phyloP scores from a whole-genome alignment of 73 alveolate genomes.

The Symbiodinium natans region DNA sequence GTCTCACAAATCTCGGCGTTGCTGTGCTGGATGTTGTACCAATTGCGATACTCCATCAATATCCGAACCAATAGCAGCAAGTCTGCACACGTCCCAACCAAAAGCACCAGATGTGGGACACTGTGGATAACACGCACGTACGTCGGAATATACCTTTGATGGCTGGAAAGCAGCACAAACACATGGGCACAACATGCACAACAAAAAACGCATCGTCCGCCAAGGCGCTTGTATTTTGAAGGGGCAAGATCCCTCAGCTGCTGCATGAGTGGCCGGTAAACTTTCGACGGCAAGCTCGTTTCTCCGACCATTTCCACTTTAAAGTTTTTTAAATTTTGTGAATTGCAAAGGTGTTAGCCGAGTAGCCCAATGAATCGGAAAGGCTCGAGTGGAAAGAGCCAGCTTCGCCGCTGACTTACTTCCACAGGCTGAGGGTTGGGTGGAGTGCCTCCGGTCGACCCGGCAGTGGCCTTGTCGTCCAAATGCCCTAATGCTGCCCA shows the following conservation, averaged over 20 bases:
- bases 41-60: background rate
- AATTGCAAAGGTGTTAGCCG: background rate
- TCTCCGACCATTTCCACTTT: too few species aligned
- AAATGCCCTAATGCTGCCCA: too few species aligned
- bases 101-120: constrained; percentile 39
- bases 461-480: too few species aligned
- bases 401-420: background rate
- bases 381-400: constrained; percentile 28
- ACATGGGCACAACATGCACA: background rate
- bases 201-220: background rate
- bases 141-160: constrained; percentile 59
- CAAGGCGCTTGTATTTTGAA: background rate
- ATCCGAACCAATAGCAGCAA: background rate
- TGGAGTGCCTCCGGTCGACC: too few species aligned
- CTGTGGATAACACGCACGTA: constrained; percentile 43
- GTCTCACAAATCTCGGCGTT: background rate
- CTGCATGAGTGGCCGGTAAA: too few species aligned
- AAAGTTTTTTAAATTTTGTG: too few species aligned
- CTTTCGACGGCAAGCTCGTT: too few species aligned
- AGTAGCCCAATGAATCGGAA: constrained; percentile 15
- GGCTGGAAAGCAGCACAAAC: background rate
- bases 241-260: background rate
- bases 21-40: background rate
- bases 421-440: too few species aligned
- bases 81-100: constrained; percentile 25